Evolutionary conservation across 1,139 yeast species (phyloP), one percentile per base, ranked within the genome.

Genomic region (Suhomyces wounanorum): DNA sequence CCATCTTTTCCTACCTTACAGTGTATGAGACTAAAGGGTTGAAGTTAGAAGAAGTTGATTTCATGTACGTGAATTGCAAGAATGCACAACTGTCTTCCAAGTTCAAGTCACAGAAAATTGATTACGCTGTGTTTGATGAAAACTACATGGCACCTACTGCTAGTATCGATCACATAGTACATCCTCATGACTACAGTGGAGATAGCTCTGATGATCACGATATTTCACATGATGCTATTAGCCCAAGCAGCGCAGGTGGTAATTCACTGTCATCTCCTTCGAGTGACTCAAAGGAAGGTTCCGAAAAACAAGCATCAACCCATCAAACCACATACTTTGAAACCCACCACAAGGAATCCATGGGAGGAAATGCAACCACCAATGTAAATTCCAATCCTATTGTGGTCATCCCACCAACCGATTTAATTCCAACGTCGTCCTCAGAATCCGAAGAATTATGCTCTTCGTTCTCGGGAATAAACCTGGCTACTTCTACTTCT

Each of bases 1-100:
- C 70, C 16, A 51, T 74, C 31, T 76, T 71, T 60, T 76, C 72
- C 37, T 76, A 67, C 59, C 67, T 69, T 50, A 65, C 70, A 46
- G 78, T 73, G 43, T 75, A 73, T 62, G 80, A 75, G 64, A 77
- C 81, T 47, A 77, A 74, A 62, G 79, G 79, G 16, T 70, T 74
- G 55, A 70, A 72, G 56, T 75, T 70, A 60, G 81, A 77, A 59
- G 80, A 77, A 57, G 70, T 76, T 42, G 77, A 78, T 67, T 75
- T 54, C 52, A 63, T 71, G 62, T 67, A 65, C 55, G 61, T 68
- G 44, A 72, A 73, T 47, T 81, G 85, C 61, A 56, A 64, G 33
- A 72, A 67, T 57, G 83, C 85, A 2, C 64, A 76, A 40, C 66
- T 62, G 40, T 79, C 84, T 2, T 57, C 65, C 28, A 64, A 67